Evolutionary conservation across 2,329 filamentous ascomycete species (phyloP), one percentile per base, ranked within the genome.

Genomic region (Hirsutella minnesotensis): DNA sequence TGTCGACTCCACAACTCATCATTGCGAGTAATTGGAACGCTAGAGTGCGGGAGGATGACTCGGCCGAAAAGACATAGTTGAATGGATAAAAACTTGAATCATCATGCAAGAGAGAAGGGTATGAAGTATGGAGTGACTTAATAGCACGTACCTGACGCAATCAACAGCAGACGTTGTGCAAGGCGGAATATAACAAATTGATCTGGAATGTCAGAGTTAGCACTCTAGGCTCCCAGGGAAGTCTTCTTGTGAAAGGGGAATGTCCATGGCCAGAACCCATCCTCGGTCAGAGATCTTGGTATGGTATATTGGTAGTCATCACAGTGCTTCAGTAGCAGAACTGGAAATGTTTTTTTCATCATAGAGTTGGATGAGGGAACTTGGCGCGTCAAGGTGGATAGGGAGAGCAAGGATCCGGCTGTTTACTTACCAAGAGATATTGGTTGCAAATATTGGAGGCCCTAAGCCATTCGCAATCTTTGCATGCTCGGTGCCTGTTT

Each of bases 1-100:
- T 44, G 55, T 67, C 59, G 77, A 83, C 82, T 85, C 77, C 81
- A 86, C 82, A 81, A 85, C 82, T 73, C 59, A 64, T 86, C 81
- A 70, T 86, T 64, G 68, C 72, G 44, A 20, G 19, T n/a, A 41
- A 24, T 46, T 35, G 44, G 51, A 47, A 47, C 43, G 49, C 77
- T 86, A 68, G 60, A 75, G 81, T 84, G 77, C 62, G 81, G 75
- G 73, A 86, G 83, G 68, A 75, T 78, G 74, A 75, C 79, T 83
- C 69, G 81, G 80, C 69, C 60, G 66, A 65, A 63, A 73, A 69
- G 73, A 72, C 61, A 69, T 83, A 72, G 77, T 81, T 74, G 79
- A 83, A 83, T 83, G 79, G 79, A 83, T 83, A 80, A 51, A 16
- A 78, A 78, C 79, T 79, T 66, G 59, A 60, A 48, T 66, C 61